Evolutionary conservation across 176 grass and related monocot species (phyloP).

Genomic region (Bromus sterilis): DNA sequence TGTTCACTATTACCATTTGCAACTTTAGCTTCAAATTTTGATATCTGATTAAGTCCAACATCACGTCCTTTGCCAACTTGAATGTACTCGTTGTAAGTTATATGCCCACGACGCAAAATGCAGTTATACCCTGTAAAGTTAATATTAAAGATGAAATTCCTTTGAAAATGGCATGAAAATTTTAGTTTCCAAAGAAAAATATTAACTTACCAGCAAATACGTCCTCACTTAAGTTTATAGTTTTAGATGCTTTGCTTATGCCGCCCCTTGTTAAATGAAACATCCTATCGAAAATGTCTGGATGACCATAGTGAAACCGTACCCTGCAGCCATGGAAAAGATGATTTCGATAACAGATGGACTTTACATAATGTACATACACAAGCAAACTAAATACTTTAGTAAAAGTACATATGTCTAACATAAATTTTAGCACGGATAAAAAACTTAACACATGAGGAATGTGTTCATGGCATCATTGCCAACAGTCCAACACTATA

Average conservation of each 20-base stretch:
- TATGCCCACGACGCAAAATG: constrained; percentile 70
- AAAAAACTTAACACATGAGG: not conserved
- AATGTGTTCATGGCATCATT: not conserved
- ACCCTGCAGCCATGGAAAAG: constrained; percentile 46
- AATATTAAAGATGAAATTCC: constrained; percentile 17
- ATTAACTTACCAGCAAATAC: constrained; percentile 75
- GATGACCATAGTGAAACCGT: constrained; percentile 97
- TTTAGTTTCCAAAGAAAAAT: not conserved
- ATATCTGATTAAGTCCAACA: constrained; percentile 99
- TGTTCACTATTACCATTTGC: constrained; percentile 98
- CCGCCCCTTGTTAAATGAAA: constrained; percentile 93
- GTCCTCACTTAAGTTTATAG: constrained; percentile 96
- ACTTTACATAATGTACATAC: not conserved
- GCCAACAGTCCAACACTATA: not conserved
- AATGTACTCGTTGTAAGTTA: constrained; percentile 92
- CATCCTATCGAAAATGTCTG: constrained; percentile 86
- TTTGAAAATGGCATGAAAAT: not conserved
- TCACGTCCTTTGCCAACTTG: constrained; percentile 96
- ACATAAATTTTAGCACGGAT: not conserved
- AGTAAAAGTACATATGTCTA: not conserved
- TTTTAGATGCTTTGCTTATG: constrained; percentile 98
- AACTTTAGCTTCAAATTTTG: constrained; percentile 96
- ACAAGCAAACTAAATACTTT: not conserved
- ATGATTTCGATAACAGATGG: not conserved
- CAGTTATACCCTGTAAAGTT: constrained; percentile 77